These are phyloP conservation scores for Fusarium lyarnte DNA, from an alignment of 2,329 filamentous ascomycete genomes.

Conservation along the genomic window DNA sequence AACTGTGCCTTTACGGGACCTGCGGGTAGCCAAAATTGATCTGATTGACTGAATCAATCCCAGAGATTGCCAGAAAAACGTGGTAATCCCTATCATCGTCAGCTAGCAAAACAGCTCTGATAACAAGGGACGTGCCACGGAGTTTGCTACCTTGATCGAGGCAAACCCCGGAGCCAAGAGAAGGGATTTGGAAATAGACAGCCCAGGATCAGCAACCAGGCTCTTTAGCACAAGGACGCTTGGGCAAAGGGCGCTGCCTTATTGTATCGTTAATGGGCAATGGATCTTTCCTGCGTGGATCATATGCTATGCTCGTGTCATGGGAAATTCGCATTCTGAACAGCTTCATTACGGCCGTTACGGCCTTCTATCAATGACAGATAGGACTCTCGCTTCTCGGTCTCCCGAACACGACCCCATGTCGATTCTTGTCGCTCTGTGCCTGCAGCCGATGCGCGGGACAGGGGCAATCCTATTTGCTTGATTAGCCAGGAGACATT, in stretches of 20 bases:
- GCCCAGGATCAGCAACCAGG: constrained; percentile 9
- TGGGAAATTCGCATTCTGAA: constrained; percentile 13
- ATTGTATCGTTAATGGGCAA: not conserved
- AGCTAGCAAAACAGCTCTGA: constrained; percentile 12
- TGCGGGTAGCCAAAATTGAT: constrained; percentile 7
- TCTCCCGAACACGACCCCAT: constrained; percentile 20
- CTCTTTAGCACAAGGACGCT: not conserved
- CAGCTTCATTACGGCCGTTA: not conserved
- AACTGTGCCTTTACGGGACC: not conserved
- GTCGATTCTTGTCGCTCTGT: not conserved
- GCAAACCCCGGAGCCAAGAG: constrained; percentile 14
- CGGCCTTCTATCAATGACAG: not conserved
- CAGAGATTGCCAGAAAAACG: constrained; percentile 20
- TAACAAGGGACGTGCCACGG: constrained; percentile 21
- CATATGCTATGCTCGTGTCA: constrained; percentile 13
- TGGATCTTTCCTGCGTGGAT: constrained; percentile 7
- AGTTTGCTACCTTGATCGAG: constrained; percentile 19
- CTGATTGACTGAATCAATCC: constrained; percentile 7
- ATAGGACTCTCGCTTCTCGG: not conserved
- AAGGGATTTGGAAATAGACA: constrained; percentile 13
- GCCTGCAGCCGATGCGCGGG: constrained; percentile 1
- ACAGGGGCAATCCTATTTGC: constrained; percentile 18
- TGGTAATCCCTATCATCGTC: constrained; percentile 12
- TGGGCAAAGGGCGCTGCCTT: not conserved
- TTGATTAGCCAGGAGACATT: constrained; percentile 6